These are phyloP conservation scores for Paecilomyces fulvus DNA, from an alignment of 2,329 filamentous ascomycete species.

Conservation along the genomic window DNA sequence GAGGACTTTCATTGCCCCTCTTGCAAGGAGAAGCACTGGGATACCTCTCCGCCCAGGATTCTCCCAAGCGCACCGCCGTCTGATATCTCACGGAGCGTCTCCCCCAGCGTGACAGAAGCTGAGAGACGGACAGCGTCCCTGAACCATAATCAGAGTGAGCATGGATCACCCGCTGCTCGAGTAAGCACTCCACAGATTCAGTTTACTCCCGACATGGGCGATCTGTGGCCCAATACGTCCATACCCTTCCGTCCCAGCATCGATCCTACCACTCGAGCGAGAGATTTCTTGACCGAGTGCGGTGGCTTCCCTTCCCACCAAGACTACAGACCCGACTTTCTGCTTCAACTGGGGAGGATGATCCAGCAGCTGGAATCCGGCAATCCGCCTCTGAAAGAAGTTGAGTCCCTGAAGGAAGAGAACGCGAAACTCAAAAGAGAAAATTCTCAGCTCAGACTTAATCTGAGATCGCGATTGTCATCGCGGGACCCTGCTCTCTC, in stretches of 20 bases:
- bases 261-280: constrained; percentile 8
- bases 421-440: constrained; percentile 15
- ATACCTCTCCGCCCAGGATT: constrained; percentile 11
- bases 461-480: constrained; percentile 8
- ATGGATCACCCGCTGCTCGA: background rate
- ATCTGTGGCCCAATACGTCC: background rate
- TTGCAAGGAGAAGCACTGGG: constrained; percentile 16
- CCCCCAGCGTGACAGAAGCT: constrained; percentile 2
- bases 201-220: background rate
- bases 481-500: constrained; percentile 6
- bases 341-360: constrained; percentile 14
- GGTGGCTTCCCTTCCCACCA: constrained; percentile 6
- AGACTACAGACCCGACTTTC: constrained; percentile 10
- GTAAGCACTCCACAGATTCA: background rate
- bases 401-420: constrained; percentile 13
- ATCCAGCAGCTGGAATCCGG: constrained; percentile 15
- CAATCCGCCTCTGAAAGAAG: constrained; percentile 10
- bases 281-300: constrained; percentile 7
- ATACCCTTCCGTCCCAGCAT: constrained; percentile 3
- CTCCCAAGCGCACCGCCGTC: constrained; percentile 3
- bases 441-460: constrained; percentile 14
- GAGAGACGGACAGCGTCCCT: background rate
- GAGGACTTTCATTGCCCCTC: constrained; percentile 18
- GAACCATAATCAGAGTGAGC: background rate
- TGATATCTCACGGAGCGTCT: constrained; percentile 6